Evolutionary conservation across 768 basidiomycete species (phyloP), one percentile per base, ranked within the genome.

Genomic region (Phanerodontia chrysosporium): DNA sequence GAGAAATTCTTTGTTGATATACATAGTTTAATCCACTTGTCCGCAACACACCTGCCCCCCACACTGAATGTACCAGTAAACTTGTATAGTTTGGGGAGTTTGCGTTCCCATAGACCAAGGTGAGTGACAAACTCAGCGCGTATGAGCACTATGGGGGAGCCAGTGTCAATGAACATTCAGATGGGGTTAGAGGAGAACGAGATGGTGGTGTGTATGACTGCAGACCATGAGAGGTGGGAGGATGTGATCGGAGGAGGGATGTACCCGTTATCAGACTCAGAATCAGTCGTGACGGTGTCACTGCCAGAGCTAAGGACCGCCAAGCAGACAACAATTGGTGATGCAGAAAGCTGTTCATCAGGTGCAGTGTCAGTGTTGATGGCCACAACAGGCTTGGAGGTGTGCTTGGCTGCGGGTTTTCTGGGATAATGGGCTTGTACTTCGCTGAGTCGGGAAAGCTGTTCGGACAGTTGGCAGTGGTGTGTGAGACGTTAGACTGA

Each of bases 111-210:
- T 16, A 57, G 45, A 7, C 45, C 45, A 7, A 51, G 24, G 18
- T 9, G 3, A 24, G n/a, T 30, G 4, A 29, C 55, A 18, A 57
- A 6, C 12, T 24, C 45, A 18, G 24, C 46, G 13, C 29, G 7
- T 27, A 57, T 44, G 18, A 57, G 32, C 49, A 57, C 42, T 45
- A 42, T 25, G 14, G 55, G 21, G 3, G 55, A 39, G 5, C 55
- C 55, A 42, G 42, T 51, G 28, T 57, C 55, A 48, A 57, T 57
- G 6, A 57, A 42, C 55, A 57, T 57, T 7, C n/a, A 21, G 14
- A 24, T 9, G 24, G 42, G 27, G 24, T 13, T 13, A 21, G 24
- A 3, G 55, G n/a, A 24, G 7, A 27, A 24, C 8, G 39, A 57
- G n/a, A n/a, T n/a, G 32, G 7, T 13, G 13, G 32, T 13, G 32